These are phyloP conservation scores for Cornus kousa DNA, from an alignment of 148 eudicot genomes.

Conservation along the genomic window DNA sequence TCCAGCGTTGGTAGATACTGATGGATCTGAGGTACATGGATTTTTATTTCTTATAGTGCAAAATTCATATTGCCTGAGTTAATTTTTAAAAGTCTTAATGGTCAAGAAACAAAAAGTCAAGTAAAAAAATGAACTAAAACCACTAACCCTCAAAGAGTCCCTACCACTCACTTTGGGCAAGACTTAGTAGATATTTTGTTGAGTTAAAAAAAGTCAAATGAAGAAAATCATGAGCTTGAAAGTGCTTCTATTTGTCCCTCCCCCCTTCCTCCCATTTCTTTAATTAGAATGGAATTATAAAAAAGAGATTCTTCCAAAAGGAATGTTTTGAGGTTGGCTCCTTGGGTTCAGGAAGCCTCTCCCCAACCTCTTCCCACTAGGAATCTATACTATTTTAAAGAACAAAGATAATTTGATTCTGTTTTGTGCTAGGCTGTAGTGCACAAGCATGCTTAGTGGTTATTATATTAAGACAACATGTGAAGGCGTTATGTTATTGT, in stretches of 20 bases:
- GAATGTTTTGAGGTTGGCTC: constrained; percentile 32
- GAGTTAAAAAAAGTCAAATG: constrained; percentile 6
- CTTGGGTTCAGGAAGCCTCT: constrained; percentile 30
- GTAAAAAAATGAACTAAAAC: constrained; percentile 15
- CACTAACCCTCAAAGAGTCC: constrained; percentile 20
- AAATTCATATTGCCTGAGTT: not conserved
- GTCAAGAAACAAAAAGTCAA: constrained; percentile 7
- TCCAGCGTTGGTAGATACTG: not conserved
- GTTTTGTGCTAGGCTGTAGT: constrained; percentile 30
- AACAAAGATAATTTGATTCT: constrained; percentile 20
- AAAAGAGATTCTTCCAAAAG: constrained; percentile 21
- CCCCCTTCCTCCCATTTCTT: too few relatives aligned
- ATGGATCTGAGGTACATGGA: too few relatives aligned
- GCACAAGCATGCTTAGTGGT: constrained; percentile 10
- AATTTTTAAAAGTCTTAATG: not conserved
- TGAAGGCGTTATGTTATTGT: constrained; percentile 17
- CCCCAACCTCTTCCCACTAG: constrained; percentile 1
- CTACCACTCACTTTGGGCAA: constrained; percentile 18
- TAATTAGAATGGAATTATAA: too few relatives aligned
- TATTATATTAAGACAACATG: constrained; percentile 15
- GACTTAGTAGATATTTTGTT: not conserved
- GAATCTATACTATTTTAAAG: constrained; percentile 4
- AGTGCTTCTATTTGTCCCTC: not conserved
- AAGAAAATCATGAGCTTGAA: constrained; percentile 19
- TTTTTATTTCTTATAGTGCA: not conserved